Conservation (phyloP, 192 early-diverging fungal species). For the Backusella luteola region DNA sequence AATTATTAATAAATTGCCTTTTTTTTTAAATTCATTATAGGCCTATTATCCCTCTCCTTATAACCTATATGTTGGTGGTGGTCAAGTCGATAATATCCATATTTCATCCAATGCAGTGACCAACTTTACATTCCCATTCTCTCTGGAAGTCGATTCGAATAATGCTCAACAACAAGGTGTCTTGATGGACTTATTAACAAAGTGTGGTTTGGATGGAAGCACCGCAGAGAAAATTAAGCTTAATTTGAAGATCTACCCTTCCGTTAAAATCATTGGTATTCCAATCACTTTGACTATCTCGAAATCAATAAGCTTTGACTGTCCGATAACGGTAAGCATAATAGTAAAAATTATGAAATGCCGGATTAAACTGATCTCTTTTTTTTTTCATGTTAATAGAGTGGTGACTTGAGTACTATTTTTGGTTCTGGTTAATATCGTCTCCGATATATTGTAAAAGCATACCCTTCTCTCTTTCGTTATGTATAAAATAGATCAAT, state of each 20-base stretch:
- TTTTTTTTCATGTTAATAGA: neutral
- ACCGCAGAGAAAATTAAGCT: constrained; percentile 25
- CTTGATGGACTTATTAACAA: constrained; percentile 38
- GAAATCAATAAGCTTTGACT: constrained; percentile 35
- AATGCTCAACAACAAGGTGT: constrained; percentile 37
- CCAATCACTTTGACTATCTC: constrained; percentile 41
- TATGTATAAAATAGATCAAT: neutral
- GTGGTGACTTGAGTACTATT: neutral
- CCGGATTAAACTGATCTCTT: neutral
- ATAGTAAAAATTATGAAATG: neutral
- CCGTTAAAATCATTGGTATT: constrained; percentile 45
- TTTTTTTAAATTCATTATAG: constrained; percentile 18
- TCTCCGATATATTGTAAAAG: neutral
- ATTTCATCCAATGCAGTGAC: constrained; percentile 39
- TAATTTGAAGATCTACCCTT: constrained; percentile 47
- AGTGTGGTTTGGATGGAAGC: constrained; percentile 42
- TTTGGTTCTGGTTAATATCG: constrained; percentile 1
- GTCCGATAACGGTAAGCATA: constrained; percentile 35
- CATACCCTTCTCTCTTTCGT: neutral
- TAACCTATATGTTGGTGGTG: constrained; percentile 47
- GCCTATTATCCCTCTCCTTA: constrained; percentile 49
- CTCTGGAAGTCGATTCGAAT: constrained; percentile 24
- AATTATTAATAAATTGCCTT: neutral
- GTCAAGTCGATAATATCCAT: constrained; percentile 38
- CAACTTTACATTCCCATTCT: constrained; percentile 46